phyloP scores from a whole-genome alignment of 2,329 filamentous ascomycete species.

The Coniella vitis region DNA sequence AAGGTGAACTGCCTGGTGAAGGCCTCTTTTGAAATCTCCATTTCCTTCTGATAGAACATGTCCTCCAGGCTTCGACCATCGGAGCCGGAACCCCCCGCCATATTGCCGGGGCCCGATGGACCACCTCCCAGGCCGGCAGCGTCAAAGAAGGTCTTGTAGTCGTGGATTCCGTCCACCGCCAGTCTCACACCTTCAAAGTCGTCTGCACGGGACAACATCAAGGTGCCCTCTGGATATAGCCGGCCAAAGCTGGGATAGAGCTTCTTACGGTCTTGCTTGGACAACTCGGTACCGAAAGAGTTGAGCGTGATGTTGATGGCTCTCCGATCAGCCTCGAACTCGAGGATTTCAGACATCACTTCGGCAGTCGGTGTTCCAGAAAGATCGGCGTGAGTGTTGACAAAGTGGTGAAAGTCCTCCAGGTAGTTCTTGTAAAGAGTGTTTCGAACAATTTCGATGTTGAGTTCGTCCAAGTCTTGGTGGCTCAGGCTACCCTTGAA shows the following conservation, averaged over 20 bases:
- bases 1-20: conserved; percentile 96
- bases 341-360: conserved; percentile 90
- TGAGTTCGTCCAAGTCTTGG: conserved; percentile 95
- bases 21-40: conserved; percentile 92
- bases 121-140: conserved; percentile 73
- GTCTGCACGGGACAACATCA: conserved; percentile 92
- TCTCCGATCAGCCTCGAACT: conserved; percentile 93
- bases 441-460: conserved; percentile 98
- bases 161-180: conserved; percentile 84
- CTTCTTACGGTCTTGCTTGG: conserved; percentile 90
- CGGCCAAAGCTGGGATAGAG: conserved; percentile 89
- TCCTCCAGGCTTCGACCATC: conserved; percentile 92
- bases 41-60: conserved; percentile 98
- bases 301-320: conserved; percentile 99
- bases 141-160: conserved; percentile 96
- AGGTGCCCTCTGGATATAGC: conserved; percentile 85
- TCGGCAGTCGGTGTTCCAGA: conserved; percentile 82
- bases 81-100: conserved; percentile 69
- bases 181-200: conserved; percentile 90
- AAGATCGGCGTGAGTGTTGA: conserved; percentile 84
- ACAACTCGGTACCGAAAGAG: conserved; percentile 93
- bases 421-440: conserved; percentile 99
- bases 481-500: conserved; percentile 97
- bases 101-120: conserved; percentile 69
- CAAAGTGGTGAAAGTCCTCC: conserved; percentile 93